These are phyloP conservation scores for Chrysanthemum makinoi DNA, from an alignment of 129 eudicot species.

Conservation along the genomic window DNA sequence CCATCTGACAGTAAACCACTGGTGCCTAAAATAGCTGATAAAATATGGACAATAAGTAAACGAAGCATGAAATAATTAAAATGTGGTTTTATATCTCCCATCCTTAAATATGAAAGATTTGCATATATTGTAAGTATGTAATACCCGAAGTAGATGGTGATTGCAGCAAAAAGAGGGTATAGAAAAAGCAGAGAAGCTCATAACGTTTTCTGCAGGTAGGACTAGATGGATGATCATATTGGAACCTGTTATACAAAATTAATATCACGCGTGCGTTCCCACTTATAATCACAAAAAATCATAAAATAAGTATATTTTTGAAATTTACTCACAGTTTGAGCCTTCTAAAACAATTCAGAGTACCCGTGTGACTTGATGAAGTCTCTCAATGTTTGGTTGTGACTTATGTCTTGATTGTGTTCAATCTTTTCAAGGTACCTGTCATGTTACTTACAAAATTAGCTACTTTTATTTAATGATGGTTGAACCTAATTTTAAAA, in stretches of 20 bases:
- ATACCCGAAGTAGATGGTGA: constrained; percentile 80
- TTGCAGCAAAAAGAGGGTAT: constrained; percentile 69
- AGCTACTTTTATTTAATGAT: too few species aligned
- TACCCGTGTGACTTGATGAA: constrained; percentile 72
- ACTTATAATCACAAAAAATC: too few species aligned
- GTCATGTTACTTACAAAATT: background rate
- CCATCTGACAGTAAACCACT: constrained; percentile 70
- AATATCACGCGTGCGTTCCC: too few species aligned
- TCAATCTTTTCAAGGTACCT: constrained; percentile 77
- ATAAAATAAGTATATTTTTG: background rate
- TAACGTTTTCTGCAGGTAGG: constrained; percentile 66
- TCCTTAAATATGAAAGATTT: background rate
- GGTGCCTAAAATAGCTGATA: constrained; percentile 65
- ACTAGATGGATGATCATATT: constrained; percentile 77
- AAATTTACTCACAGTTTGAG: constrained; percentile 62
- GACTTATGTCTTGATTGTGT: constrained; percentile 59
- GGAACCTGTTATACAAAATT: constrained; percentile 41
- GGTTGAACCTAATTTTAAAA: too few species aligned
- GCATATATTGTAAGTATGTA: background rate
- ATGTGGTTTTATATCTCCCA: background rate
- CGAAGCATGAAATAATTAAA: too few species aligned
- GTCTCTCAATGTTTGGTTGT: constrained; percentile 63
- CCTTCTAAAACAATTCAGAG: constrained; percentile 72
- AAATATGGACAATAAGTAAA: background rate
- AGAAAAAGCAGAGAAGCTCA: constrained; percentile 71